Evolutionary conservation across 2,329 filamentous ascomycete genomes (phyloP).

Genomic region (Chaetomiaceae sp.): DNA sequence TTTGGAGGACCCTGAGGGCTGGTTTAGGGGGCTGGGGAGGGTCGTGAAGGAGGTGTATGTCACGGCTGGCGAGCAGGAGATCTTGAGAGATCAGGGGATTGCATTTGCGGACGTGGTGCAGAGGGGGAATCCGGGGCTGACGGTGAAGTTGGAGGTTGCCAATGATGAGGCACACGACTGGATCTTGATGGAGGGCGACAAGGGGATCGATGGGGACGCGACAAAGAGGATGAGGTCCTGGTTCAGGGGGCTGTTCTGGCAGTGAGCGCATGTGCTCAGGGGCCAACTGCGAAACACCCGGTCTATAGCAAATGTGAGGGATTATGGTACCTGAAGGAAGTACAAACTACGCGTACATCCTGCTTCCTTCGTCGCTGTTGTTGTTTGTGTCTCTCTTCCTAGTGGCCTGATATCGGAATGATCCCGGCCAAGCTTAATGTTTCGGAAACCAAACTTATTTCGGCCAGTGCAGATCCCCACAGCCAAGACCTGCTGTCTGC

Average conservation of each 20-base stretch:
- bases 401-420: constrained; percentile 3
- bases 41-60: constrained; percentile 29
- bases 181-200: constrained; percentile 29
- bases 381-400: too few relatives aligned
- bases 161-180: constrained; percentile 33
- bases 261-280: not conserved
- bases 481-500: not conserved
- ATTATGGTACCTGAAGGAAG: too few relatives aligned
- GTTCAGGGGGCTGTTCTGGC: constrained; percentile 19
- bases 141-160: constrained; percentile 28
- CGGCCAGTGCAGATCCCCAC: too few relatives aligned
- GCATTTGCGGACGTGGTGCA: constrained; percentile 25
- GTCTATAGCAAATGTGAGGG: too few relatives aligned
- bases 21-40: constrained; percentile 27
- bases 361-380: too few relatives aligned
- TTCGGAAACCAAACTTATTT: too few relatives aligned
- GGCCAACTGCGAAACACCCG: not conserved
- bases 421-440: too few relatives aligned
- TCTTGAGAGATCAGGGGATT: constrained; percentile 30
- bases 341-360: too few relatives aligned
- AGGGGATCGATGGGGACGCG: constrained; percentile 26
- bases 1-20: constrained; percentile 22
- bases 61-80: constrained; percentile 31
- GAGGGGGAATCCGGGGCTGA: constrained; percentile 19
- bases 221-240: constrained; percentile 32